phyloP scores from a whole-genome alignment of 495 filamentous ascomycete species.

The Neurospora sp. region DNA sequence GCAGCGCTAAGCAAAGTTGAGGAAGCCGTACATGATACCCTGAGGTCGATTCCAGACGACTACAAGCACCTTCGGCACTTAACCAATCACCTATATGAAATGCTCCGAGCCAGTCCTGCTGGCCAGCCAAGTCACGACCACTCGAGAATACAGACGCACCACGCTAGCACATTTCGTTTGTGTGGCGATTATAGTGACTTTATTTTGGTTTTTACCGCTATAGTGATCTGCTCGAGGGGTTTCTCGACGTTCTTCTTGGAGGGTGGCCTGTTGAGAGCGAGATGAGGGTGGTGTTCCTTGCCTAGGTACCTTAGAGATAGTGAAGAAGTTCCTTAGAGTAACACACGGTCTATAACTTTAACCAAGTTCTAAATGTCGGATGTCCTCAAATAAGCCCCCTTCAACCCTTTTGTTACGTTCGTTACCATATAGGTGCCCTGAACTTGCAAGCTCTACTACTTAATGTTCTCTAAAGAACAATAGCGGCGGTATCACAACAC shows the following conservation, averaged over 20 bases:
- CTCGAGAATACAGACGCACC: too few relatives aligned
- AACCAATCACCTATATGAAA: neutral
- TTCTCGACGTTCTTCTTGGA: neutral
- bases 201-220: neutral
- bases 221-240: neutral
- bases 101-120: neutral
- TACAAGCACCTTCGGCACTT: neutral
- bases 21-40: slow-evolving; percentile 21
- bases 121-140: neutral
- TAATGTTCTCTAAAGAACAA: neutral
- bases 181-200: too few relatives aligned
- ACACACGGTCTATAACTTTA: neutral
- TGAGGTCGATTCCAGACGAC: neutral
- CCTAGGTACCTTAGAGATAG: neutral
- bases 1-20: too few relatives aligned
- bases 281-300: neutral
- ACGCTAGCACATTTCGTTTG: too few relatives aligned
- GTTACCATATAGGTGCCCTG: neutral
- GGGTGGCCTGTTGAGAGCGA: neutral
- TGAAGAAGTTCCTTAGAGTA: neutral
- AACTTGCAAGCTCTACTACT: neutral
- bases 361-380: neutral
- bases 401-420: neutral
- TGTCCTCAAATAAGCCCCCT: neutral
- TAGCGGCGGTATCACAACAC: neutral